A percentile compares a stretch with the other conserved stretches of the same genome.
phyloP scores from a whole-genome alignment of 208 protist species.

The Trypanosoma avium region DNA sequence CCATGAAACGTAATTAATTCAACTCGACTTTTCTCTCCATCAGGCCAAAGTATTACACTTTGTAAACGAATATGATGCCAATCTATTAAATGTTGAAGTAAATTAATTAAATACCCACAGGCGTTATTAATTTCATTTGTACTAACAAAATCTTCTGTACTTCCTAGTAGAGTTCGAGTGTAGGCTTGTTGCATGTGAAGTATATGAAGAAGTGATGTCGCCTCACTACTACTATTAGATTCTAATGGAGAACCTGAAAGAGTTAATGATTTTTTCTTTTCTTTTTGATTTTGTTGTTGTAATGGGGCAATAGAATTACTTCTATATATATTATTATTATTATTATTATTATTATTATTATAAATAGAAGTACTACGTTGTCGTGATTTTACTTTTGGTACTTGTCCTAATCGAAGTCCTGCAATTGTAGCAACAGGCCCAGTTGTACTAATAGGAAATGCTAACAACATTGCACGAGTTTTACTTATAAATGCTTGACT shows the following conservation, averaged over 20 bases:
- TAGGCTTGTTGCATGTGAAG: constrained; percentile 25
- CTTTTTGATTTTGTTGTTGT: not conserved
- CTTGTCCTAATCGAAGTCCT: constrained; percentile 60
- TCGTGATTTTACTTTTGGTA: constrained; percentile 18
- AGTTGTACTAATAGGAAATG: constrained; percentile 54
- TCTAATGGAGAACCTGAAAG: not conserved
- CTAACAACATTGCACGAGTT: constrained; percentile 36
- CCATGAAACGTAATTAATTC: constrained; percentile 20
- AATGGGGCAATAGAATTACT: too few species aligned
- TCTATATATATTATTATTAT: not conserved
- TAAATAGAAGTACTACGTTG: not conserved
- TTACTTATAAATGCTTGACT: constrained; percentile 29
- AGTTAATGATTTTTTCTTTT: not conserved
- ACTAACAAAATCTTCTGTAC: constrained; percentile 34
- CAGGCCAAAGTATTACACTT: constrained; percentile 39
- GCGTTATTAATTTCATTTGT: constrained; percentile 68
- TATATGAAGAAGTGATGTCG: not conserved
- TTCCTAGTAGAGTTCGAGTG: constrained; percentile 23
- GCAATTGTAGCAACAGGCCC: constrained; percentile 55
- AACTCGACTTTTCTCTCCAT: constrained; percentile 51
- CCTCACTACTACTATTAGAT: constrained; percentile 6
- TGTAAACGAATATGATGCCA: constrained; percentile 43
- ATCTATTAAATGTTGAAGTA: constrained; percentile 46
- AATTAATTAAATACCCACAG: constrained; percentile 55
- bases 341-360: not conserved